Percentiles rank a stretch among this genome's conserved stretches.
Evolutionary conservation across 495 filamentous ascomycete species (phyloP).

Genomic region (Evernia prunastri): DNA sequence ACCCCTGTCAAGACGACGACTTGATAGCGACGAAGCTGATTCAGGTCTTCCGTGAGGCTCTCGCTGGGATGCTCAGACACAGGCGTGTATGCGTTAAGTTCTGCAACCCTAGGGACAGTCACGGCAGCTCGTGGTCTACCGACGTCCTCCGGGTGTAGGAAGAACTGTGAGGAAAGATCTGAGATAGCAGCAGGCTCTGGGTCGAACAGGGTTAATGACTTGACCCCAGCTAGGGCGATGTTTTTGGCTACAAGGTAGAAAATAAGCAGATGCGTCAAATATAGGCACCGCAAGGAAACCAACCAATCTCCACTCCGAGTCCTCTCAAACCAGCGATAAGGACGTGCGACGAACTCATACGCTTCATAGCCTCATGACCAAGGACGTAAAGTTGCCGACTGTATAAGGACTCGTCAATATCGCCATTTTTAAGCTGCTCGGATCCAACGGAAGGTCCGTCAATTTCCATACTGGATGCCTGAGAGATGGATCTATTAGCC

Average conservation of each 20-base stretch:
- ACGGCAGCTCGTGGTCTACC: slow-evolving; percentile 84
- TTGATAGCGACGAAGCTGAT: slow-evolving; percentile 78
- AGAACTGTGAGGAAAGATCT: slow-evolving; percentile 94
- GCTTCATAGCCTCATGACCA: slow-evolving; percentile 99
- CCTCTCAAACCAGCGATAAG: slow-evolving; percentile 89
- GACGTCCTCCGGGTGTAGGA: slow-evolving; percentile 80
- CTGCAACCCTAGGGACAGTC: slow-evolving; percentile 81
- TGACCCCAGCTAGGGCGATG: slow-evolving; percentile 92
- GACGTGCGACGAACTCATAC: slow-evolving; percentile 94
- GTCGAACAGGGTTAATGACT: slow-evolving; percentile 80
- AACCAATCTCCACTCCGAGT: slow-evolving; percentile 89
- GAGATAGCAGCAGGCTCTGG: slow-evolving; percentile 72
- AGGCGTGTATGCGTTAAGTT: slow-evolving; percentile 94
- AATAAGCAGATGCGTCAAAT: slow-evolving; percentile 2
- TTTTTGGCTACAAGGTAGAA: slow-evolving; percentile 67
- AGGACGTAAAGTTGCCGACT: slow-evolving; percentile 97
- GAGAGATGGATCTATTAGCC: slow-evolving; percentile 10
- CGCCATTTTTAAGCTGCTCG: slow-evolving; percentile 54
- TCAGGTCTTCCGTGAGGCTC: slow-evolving; percentile 62
- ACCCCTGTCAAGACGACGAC: slow-evolving; percentile 86
- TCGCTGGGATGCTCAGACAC: slow-evolving; percentile 64
- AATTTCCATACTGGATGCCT: slow-evolving; percentile 76
- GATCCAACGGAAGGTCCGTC: slow-evolving; percentile 54
- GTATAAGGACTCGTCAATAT: slow-evolving; percentile 97
- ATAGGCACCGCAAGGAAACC: slow-evolving; percentile 22